A percentile compares a stretch with the other conserved stretches of the same genome.
phyloP scores from a whole-genome alignment of 1,139 yeast genomes.

The Tardiomyces digboiensis region DNA sequence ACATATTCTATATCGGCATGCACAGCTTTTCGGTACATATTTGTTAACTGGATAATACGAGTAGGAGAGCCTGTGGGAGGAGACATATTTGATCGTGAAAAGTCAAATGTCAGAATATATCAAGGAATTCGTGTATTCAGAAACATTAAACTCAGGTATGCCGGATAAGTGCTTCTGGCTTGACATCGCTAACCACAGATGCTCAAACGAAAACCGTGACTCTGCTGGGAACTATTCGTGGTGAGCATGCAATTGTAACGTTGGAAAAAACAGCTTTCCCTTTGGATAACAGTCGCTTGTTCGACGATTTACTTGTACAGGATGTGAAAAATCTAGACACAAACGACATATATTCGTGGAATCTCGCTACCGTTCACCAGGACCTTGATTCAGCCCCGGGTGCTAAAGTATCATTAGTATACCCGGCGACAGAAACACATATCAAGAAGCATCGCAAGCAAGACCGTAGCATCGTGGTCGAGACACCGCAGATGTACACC shows the following conservation, averaged over 20 bases:
- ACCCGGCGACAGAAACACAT: slow-evolving; percentile 87
- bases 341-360: slow-evolving; percentile 87
- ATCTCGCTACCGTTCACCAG: slow-evolving; percentile 43
- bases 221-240: slow-evolving; percentile 55
- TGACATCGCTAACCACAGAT: slow-evolving; percentile 25
- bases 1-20: no score
- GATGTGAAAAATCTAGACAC: slow-evolving; percentile 41
- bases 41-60: no score
- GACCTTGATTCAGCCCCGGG: slow-evolving; percentile 41
- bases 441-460: slow-evolving; percentile 63
- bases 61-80: no score
- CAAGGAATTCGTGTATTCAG: background rate
- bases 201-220: slow-evolving; percentile 57
- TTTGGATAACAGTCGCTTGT: slow-evolving; percentile 12
- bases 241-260: slow-evolving; percentile 55
- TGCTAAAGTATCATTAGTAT: slow-evolving; percentile 67
- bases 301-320: slow-evolving; percentile 11
- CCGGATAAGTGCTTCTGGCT: background rate
- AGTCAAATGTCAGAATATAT: background rate
- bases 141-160: background rate
- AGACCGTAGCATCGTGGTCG: slow-evolving; percentile 49
- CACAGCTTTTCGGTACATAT: no score
- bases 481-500: slow-evolving; percentile 71
- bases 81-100: no score
- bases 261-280: slow-evolving; percentile 64